Percentiles rank a stretch among this genome's conserved stretches.
These are phyloP conservation scores for Gastrolobium bilobum DNA, from an alignment of 306 rosid genomes.

Conservation along the genomic window DNA sequence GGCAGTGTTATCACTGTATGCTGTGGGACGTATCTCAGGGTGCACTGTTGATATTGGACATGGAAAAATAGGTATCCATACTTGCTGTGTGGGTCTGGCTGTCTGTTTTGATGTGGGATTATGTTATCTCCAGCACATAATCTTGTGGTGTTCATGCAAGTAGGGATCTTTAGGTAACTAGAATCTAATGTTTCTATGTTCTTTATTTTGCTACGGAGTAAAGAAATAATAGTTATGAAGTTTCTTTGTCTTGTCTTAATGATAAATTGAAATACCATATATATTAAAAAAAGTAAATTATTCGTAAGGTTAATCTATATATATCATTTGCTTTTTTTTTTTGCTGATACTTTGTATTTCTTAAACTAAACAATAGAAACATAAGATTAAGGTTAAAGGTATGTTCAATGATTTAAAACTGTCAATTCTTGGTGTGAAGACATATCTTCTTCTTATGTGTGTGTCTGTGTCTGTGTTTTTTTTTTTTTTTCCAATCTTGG, in stretches of 20 bases:
- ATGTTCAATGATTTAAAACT: not conserved
- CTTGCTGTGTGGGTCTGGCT: not conserved
- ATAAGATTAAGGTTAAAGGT: not conserved
- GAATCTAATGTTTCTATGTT: not conserved
- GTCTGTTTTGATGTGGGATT: not conserved
- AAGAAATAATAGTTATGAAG: not conserved
- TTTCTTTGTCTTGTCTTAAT: not conserved
- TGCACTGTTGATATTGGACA: conserved; percentile 98
- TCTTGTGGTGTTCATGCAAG: not conserved
- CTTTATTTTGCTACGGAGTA: not conserved
- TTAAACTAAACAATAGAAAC: conserved; percentile 6
- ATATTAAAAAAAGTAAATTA: not conserved
- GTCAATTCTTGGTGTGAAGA: conserved; percentile 10
- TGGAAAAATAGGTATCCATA: conserved; percentile 85
- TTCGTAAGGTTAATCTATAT: not conserved
- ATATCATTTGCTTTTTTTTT: not conserved
- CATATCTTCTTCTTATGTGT: not conserved
- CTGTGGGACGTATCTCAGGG: conserved; percentile 95
- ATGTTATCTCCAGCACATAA: conserved; percentile 15
- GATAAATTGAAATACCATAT: too few species aligned
- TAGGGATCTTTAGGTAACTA: not conserved
- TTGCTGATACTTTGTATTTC: not conserved
- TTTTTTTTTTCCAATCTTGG: not conserved
- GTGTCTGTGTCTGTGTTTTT: too few species aligned
- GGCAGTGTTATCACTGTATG: conserved; percentile 91